Evolutionary conservation across 2,329 filamentous ascomycete genomes (phyloP).

Genomic region (Remersonia thermophila): DNA sequence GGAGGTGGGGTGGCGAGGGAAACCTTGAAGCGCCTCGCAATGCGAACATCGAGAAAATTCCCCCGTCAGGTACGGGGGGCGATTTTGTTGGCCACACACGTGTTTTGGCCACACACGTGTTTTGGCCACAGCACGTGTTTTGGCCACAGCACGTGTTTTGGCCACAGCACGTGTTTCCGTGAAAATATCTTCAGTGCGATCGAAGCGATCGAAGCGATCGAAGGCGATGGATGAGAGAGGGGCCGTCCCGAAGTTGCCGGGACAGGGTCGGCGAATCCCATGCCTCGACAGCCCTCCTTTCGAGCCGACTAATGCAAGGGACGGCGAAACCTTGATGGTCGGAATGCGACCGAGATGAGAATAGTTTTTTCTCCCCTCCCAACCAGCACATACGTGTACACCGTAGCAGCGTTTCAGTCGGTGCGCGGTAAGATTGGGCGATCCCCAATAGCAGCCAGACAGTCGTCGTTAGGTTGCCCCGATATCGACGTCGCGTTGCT

Average conservation of each 20-base stretch:
- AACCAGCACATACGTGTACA: too few relatives aligned
- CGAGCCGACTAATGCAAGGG: conserved; percentile 11
- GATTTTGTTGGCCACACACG: background rate
- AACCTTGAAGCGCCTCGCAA: too few relatives aligned
- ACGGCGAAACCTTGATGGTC: conserved; percentile 6
- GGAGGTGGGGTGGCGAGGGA: too few relatives aligned
- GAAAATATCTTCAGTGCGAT: too few relatives aligned
- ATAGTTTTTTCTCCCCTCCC: background rate
- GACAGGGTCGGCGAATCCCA: conserved; percentile 7
- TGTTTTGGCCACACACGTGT: too few relatives aligned
- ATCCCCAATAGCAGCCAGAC: background rate
- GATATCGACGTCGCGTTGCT: too few relatives aligned
- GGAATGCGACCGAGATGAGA: conserved; percentile 1
- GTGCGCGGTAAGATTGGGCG: background rate
- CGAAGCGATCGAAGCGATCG: too few relatives aligned
- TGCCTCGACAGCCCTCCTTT: conserved; percentile 5
- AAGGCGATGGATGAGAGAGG: background rate
- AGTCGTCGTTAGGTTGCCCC: too few relatives aligned
- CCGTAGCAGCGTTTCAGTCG: conserved; percentile 1
- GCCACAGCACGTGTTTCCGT: too few relatives aligned
- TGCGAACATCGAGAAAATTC: background rate
- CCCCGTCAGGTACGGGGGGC: conserved; percentile 1
- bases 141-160: too few relatives aligned
- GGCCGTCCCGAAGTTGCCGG: conserved; percentile 5
- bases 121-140: too few relatives aligned